Percentiles rank a stretch among this genome's conserved stretches.
Conservation (phyloP, 2,329 filamentous ascomycete species). For the Botrytis galanthina region DNA sequence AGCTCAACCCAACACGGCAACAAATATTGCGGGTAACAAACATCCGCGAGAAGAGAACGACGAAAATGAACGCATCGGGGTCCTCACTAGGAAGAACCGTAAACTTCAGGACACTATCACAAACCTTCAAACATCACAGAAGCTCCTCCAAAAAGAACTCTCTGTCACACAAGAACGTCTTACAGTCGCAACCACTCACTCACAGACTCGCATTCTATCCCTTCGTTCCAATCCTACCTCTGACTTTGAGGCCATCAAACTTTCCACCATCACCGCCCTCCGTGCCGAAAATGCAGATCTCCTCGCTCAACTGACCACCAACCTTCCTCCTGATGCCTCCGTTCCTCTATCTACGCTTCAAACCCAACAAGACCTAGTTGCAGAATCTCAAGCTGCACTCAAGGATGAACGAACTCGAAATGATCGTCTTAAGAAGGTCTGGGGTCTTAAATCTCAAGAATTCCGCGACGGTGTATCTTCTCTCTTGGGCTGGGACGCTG, state of each 20-base stretch:
- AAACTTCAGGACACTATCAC: conserved; percentile 77
- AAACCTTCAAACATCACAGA: conserved; percentile 65
- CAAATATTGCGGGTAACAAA: conserved; percentile 56
- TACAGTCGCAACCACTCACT: conserved; percentile 60
- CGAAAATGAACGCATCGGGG: conserved; percentile 69
- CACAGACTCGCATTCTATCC: conserved; percentile 78
- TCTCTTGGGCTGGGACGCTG: conserved; percentile 89
- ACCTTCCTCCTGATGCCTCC: conserved; percentile 37
- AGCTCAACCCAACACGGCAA: conserved; percentile 40
- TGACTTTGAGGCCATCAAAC: conserved; percentile 79
- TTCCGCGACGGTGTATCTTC: conserved; percentile 94
- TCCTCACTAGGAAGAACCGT: conserved; percentile 83
- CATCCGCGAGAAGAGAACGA: conserved; percentile 58
- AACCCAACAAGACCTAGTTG: conserved; percentile 71
- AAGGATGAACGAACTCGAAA: conserved; percentile 78
- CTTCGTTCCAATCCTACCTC: conserved; percentile 91
- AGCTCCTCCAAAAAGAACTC: conserved; percentile 73
- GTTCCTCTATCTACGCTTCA: conserved; percentile 77
- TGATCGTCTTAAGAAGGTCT: conserved; percentile 86
- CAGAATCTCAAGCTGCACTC: conserved; percentile 66
- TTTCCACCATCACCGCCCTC: conserved; percentile 72
- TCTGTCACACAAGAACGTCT: conserved; percentile 72
- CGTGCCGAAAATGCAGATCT: conserved; percentile 82
- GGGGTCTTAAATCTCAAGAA: conserved; percentile 84
- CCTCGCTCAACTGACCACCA: conserved; percentile 63